These are phyloP conservation scores for Pythium brassicae DNA, from an alignment of 352 stramenopile species.

Conservation along the genomic window DNA sequence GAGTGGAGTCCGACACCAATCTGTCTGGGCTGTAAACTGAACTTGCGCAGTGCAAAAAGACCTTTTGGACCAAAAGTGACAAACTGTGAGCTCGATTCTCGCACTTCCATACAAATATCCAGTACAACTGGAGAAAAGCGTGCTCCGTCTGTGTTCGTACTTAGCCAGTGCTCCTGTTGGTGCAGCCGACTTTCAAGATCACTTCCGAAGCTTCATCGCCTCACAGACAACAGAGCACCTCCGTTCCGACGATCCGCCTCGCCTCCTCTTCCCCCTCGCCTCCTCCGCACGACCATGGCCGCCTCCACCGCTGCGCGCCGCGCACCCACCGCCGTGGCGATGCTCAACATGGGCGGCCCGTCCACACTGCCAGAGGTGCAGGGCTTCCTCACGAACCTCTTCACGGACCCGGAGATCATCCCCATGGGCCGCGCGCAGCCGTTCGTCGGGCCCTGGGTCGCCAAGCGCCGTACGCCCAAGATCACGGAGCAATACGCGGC, in stretches of 20 bases:
- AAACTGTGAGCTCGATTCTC: too few relatives aligned
- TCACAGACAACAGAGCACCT: background rate
- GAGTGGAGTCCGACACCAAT: too few relatives aligned
- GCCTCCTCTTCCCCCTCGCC: background rate
- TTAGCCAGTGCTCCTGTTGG: background rate
- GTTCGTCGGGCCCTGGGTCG: constrained; percentile 73
- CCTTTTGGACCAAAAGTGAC: too few relatives aligned
- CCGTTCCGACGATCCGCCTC: background rate
- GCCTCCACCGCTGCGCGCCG: constrained; percentile 25
- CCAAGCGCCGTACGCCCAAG: constrained; percentile 91
- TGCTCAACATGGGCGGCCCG: constrained; percentile 98
- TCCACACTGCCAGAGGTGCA: constrained; percentile 93
- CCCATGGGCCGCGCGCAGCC: constrained; percentile 90
- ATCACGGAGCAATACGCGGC: constrained; percentile 94
- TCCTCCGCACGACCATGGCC: background rate
- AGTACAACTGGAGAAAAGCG: background rate
- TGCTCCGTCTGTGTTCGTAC: background rate
- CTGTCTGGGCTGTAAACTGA: too few relatives aligned
- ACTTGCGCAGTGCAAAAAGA: too few relatives aligned
- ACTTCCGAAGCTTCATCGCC: background rate
- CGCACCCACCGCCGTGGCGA: constrained; percentile 63
- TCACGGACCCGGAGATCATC: constrained; percentile 99
- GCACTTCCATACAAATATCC: background rate
- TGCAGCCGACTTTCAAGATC: background rate
- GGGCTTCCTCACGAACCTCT: constrained; percentile 98